Evolutionary conservation across 345 rosid genomes (phyloP).

Genomic region (Leavenworthia alabamica): DNA sequence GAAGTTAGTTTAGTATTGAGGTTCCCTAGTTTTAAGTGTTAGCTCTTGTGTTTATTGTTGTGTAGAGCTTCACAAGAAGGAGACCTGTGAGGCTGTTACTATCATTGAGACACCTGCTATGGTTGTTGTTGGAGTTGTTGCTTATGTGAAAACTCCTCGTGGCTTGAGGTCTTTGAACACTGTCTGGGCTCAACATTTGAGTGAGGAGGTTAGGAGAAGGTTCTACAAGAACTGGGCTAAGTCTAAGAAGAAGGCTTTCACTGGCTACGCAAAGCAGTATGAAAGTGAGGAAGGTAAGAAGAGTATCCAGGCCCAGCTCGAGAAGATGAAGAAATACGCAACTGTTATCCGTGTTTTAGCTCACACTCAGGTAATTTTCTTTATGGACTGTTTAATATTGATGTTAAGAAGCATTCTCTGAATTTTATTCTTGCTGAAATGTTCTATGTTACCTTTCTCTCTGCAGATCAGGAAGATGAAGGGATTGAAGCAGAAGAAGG

Average conservation of each 20-base stretch:
- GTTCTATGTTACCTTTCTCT: neutral
- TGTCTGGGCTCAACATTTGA: slow-evolving; percentile 86
- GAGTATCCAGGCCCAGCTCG: slow-evolving; percentile 52
- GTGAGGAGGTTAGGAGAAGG: slow-evolving; percentile 73
- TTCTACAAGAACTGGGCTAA: slow-evolving; percentile 84
- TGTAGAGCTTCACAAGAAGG: slow-evolving; percentile 87
- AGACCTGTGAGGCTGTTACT: slow-evolving; percentile 87
- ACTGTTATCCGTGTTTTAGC: slow-evolving; percentile 71
- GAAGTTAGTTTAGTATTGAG: too few relatives aligned
- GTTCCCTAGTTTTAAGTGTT: too few relatives aligned
- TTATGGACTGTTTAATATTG: neutral
- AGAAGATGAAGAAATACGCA: slow-evolving; percentile 74
- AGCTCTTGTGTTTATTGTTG: neutral
- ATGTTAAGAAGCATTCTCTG: neutral
- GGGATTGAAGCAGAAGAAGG: slow-evolving; percentile 89
- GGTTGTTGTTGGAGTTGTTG: slow-evolving; percentile 83
- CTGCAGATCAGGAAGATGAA: slow-evolving; percentile 77
- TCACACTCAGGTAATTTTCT: slow-evolving; percentile 58
- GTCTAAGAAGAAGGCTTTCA: slow-evolving; percentile 89
- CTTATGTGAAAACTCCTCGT: slow-evolving; percentile 67
- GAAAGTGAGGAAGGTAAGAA: slow-evolving; percentile 69
- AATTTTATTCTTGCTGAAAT: neutral
- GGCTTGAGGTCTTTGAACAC: slow-evolving; percentile 69
- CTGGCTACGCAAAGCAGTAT: slow-evolving; percentile 50
- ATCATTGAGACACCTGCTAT: slow-evolving; percentile 76